Evolutionary conservation across 306 rosid genomes (phyloP).

Genomic region (Lablab purpureus): DNA sequence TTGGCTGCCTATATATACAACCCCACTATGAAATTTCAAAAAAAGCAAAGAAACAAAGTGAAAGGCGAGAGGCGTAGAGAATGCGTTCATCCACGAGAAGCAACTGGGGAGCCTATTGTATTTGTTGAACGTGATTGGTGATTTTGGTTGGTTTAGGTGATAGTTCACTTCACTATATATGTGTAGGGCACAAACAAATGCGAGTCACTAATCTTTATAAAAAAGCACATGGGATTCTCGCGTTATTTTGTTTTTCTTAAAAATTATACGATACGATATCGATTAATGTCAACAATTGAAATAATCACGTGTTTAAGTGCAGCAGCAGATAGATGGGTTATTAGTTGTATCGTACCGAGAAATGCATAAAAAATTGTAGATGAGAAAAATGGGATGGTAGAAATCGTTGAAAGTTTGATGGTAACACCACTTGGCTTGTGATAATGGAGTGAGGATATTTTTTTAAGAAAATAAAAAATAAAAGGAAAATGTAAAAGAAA

Average conservation of each 20-base stretch:
- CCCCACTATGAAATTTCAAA: conserved; percentile 17
- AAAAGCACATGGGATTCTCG: conserved; percentile 31
- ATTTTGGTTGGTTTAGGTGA: conserved; percentile 57
- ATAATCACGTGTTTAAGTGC: conserved; percentile 33
- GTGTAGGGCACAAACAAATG: conserved; percentile 49
- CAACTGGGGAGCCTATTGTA: conserved; percentile 46
- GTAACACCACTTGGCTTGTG: conserved; percentile 43
- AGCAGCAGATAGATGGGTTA: background rate
- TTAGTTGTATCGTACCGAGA: conserved; percentile 15
- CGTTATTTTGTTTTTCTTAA: background rate
- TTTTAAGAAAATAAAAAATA: background rate
- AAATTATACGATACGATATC: conserved; percentile 7
- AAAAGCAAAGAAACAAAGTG: background rate
- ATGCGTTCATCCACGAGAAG: conserved; percentile 51
- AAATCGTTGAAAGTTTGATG: conserved; percentile 47
- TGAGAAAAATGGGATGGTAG: conserved; percentile 29
- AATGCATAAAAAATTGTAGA: background rate
- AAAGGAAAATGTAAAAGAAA: conserved; percentile 34
- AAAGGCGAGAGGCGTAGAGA: conserved; percentile 30
- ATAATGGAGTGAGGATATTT: conserved; percentile 30
- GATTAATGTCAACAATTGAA: conserved; percentile 22
- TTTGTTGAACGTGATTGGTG: conserved; percentile 41
- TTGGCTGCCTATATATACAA: conserved; percentile 16
- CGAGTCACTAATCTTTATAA: conserved; percentile 44
- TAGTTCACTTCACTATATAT: conserved; percentile 45